Evolutionary conservation across 2,329 filamentous ascomycete species (phyloP).

Genomic region (Pseudogymnoascus sp.): DNA sequence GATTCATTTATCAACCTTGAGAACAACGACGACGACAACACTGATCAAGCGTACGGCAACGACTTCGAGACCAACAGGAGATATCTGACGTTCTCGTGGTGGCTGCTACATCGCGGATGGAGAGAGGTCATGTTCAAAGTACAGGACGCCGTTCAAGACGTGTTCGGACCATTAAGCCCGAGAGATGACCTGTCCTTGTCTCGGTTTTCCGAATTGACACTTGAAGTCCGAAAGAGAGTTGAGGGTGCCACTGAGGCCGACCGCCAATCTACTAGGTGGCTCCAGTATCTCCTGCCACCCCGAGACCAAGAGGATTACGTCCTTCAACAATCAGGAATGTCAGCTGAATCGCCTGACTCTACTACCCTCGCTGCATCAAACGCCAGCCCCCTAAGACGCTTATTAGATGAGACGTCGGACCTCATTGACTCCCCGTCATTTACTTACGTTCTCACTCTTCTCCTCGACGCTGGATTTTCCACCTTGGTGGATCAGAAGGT

Average conservation of each 20-base stretch:
- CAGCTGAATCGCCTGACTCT: conserved; percentile 40
- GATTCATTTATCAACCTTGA: conserved; percentile 66
- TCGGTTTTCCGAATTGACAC: conserved; percentile 67
- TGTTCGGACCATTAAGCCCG: conserved; percentile 82
- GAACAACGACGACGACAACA: conserved; percentile 84
- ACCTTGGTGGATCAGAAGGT: conserved; percentile 77
- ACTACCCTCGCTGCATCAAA: conserved; percentile 30
- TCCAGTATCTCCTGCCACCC: conserved; percentile 74
- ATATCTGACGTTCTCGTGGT: conserved; percentile 97
- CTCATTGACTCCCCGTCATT: conserved; percentile 91
- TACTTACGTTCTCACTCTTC: conserved; percentile 71
- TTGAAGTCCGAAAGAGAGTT: conserved; percentile 75
- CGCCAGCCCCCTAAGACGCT: conserved; percentile 59
- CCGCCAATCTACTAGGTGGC: conserved; percentile 54
- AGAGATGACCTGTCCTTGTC: conserved; percentile 80
- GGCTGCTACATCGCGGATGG: conserved; percentile 88
- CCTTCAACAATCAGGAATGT: conserved; percentile 75
- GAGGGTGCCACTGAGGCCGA: conserved; percentile 65
- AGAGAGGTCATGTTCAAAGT: conserved; percentile 73
- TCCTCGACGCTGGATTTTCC: conserved; percentile 83
- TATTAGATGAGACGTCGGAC: conserved; percentile 93
- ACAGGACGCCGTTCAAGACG: conserved; percentile 74
- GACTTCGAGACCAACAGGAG: conserved; percentile 94
- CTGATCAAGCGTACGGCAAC: conserved; percentile 74
- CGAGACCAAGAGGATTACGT: conserved; percentile 72